Percentiles rank a stretch among this genome's conserved stretches.
phyloP scores from a whole-genome alignment of 306 rosid genomes.

The Dicorynia guianensis region DNA sequence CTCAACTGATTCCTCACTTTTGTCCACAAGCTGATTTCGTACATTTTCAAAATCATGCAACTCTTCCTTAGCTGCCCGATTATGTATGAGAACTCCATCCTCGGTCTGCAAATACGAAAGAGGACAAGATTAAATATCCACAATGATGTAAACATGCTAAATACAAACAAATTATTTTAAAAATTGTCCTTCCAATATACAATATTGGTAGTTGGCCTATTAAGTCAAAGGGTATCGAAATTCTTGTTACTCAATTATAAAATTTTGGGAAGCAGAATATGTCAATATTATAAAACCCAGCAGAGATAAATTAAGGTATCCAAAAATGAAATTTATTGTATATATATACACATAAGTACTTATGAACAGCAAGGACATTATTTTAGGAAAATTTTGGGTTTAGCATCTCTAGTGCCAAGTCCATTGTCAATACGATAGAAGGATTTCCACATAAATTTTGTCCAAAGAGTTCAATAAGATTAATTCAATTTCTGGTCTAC shows the following conservation, averaged over 20 bases:
- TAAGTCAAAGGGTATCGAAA: background rate
- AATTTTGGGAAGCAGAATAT: background rate
- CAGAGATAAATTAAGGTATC: background rate
- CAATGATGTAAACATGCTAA: background rate
- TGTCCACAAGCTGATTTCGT: conserved; percentile 45
- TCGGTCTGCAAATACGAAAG: conserved; percentile 47
- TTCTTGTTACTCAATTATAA: background rate
- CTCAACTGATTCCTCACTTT: conserved; percentile 44
- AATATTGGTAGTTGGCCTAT: background rate
- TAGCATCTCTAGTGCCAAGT: background rate
- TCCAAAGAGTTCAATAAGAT: background rate
- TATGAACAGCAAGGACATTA: background rate
- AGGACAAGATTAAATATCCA: conserved; percentile 1
- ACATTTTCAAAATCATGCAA: conserved; percentile 43
- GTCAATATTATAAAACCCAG: background rate
- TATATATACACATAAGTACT: background rate
- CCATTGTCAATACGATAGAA: background rate
- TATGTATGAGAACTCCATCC: conserved; percentile 43
- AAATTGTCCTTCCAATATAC: background rate
- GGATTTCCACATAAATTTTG: background rate
- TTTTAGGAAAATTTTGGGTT: background rate
- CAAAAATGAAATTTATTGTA: background rate
- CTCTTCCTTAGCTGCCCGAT: conserved; percentile 54
- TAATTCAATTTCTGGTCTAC: background rate
- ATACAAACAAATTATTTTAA: background rate